Conservation (phyloP, 1,284 basidiomycete genomes). For the Rhodotorula sp. region DNA sequence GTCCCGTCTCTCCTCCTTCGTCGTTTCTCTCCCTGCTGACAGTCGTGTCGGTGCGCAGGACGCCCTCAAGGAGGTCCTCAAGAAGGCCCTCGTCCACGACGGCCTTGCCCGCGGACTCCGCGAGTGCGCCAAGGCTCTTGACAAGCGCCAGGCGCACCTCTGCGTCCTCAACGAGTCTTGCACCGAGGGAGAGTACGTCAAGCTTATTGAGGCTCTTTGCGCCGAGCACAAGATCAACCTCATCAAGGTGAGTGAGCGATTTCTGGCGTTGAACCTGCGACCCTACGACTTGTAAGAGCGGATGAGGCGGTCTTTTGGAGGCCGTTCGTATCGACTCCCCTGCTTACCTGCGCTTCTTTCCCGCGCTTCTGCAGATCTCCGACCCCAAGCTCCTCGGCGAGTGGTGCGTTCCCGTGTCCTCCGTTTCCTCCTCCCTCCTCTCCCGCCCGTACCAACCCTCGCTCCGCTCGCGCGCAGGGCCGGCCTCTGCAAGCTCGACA, state of each 20-base stretch:
- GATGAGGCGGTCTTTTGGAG: background rate
- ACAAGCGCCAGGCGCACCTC: conserved; percentile 97
- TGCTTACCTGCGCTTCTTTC: too few relatives aligned
- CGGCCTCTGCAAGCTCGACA: conserved; percentile 97
- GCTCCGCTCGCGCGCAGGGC: background rate
- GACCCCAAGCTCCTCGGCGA: conserved; percentile 97
- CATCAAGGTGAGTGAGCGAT: conserved; percentile 67
- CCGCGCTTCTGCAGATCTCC: conserved; percentile 51
- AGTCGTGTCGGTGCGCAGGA: background rate
- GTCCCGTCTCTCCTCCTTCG: background rate
- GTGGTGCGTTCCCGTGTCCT: conserved; percentile 62
- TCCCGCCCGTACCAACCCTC: too few relatives aligned
- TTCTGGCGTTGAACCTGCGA: too few relatives aligned
- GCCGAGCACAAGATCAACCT: conserved; percentile 85
- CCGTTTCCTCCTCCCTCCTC: background rate
- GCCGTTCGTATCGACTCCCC: too few relatives aligned
- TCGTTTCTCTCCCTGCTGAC: background rate
- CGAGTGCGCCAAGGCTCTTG: conserved; percentile 95
- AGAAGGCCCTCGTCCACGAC: conserved; percentile 95
- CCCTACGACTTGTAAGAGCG: too few relatives aligned
- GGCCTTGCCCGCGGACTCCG: conserved; percentile 97
- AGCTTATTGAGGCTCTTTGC: conserved; percentile 99
- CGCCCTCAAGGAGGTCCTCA: conserved; percentile 73
- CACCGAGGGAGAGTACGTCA: conserved; percentile 99
- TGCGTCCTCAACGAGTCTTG: conserved; percentile 99